phyloP scores from a whole-genome alignment of 768 basidiomycete genomes.

The Cystofilobasidium bisporidii region DNA sequence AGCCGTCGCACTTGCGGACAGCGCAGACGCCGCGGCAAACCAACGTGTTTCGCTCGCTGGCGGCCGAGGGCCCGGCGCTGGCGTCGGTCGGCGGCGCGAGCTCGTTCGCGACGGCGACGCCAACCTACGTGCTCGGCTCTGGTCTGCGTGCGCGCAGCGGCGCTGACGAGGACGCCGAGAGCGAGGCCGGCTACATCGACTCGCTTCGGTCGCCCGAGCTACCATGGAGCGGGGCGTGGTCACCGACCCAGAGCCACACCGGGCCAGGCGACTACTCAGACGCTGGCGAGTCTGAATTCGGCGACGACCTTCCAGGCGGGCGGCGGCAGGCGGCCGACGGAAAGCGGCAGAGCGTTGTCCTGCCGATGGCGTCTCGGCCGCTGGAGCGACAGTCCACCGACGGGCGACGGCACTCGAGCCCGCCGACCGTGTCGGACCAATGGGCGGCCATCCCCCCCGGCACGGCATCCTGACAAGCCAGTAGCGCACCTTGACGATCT shows the following conservation, averaged over 20 bases:
- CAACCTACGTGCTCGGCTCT: neutral
- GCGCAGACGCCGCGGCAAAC: neutral
- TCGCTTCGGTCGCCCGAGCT: conserved; percentile 10
- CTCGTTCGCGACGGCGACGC: conserved; percentile 5
- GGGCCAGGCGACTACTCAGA: too few species aligned
- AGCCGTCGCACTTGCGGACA: neutral
- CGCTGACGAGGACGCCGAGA: neutral
- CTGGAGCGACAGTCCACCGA: too few species aligned
- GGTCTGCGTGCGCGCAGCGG: neutral
- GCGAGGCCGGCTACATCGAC: conserved; percentile 9
- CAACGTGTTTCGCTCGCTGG: neutral
- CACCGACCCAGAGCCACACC: neutral
- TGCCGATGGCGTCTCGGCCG: too few species aligned
- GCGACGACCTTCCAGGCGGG: too few species aligned
- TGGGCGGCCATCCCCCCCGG: too few species aligned
- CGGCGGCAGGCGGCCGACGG: too few species aligned
- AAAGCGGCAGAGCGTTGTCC: too few species aligned
- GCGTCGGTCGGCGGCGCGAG: neutral
- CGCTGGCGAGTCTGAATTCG: too few species aligned
- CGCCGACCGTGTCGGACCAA: neutral
- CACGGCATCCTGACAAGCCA: too few species aligned
- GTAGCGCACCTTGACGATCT: too few species aligned
- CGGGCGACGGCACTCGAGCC: neutral
- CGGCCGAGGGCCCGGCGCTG: neutral
- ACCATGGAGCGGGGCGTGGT: neutral